Evolutionary conservation across 345 rosid genomes (phyloP).

Genomic region (Erucastrum elatum): DNA sequence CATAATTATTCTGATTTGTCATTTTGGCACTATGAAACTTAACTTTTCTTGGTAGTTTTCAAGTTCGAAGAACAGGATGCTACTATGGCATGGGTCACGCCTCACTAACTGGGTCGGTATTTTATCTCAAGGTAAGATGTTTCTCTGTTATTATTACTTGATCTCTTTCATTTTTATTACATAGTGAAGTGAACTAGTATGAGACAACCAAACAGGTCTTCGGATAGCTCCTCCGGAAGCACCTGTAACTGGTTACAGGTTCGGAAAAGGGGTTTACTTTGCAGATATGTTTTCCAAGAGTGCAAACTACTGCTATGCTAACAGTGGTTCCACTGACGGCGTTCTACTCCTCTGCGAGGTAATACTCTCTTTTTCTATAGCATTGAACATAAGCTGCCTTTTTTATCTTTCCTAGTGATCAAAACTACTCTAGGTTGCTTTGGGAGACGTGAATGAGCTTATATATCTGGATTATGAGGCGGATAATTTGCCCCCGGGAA

Average conservation of each 20-base stretch:
- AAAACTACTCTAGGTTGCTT: constrained; percentile 62
- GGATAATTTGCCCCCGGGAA: constrained; percentile 71
- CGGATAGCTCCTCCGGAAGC: constrained; percentile 97
- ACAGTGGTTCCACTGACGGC: constrained; percentile 46
- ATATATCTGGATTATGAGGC: constrained; percentile 59
- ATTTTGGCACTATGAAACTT: constrained; percentile 6
- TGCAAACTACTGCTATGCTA: constrained; percentile 81
- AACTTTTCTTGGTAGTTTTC: constrained; percentile 54
- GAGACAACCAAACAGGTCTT: constrained; percentile 54
- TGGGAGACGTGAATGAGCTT: constrained; percentile 87
- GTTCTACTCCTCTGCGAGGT: constrained; percentile 93
- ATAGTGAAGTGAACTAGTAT: constrained; percentile 14
- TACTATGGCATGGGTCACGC: constrained; percentile 94
- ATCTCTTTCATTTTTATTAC: not conserved
- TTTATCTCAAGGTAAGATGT: constrained; percentile 75
- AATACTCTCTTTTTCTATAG: not conserved
- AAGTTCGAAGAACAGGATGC: constrained; percentile 63
- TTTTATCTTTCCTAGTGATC: constrained; percentile 13
- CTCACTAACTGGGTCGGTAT: constrained; percentile 95
- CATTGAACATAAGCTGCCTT: constrained; percentile 6
- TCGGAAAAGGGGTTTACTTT: constrained; percentile 94
- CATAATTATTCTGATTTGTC: not conserved
- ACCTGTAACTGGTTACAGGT: constrained; percentile 86
- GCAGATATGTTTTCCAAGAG: constrained; percentile 98
- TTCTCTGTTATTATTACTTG: not conserved